Evolutionary conservation across 352 stramenopile genomes (phyloP), one percentile per base, ranked within the genome.

Genomic region (Phytophthora europaea): DNA sequence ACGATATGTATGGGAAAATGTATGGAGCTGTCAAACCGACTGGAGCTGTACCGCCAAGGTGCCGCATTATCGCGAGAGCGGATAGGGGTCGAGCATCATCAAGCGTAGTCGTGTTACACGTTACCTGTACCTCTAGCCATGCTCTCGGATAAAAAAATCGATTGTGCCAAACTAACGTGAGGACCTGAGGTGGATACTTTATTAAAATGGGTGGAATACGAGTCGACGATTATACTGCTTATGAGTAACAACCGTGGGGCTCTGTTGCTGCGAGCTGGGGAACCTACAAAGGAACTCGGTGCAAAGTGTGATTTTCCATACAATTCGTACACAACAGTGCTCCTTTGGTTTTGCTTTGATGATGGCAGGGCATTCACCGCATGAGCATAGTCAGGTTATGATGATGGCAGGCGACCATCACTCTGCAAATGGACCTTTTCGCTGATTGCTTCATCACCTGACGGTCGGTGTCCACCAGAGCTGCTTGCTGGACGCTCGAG

Each of bases 31-130:
- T 22, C 16, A 22, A 22, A 50, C 40, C 18, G 8, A 5, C 40
- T 50, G 4, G 5, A 50, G 40, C 40, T 50, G 40, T 50, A 50
- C 40, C 40, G 40, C 40, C 40, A 54, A 18, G 5, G 47, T 54
- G 22, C 47, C 47, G n/a, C 47, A 28, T 54, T 16, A 54, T 31
- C 47, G 20, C 22, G 13, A 18, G 40, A 33, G 6, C 47, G 47
- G 20, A 28, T 54, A 54, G 47, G 47, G 47, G 8, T 54, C 47
- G 47, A 54, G 47, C 9, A 54, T 54, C 18, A 54, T 31, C 47
- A 28, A 15, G 47, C 47, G 7, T 18, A 6, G 13, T 33, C 28
- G 4, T 31, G 28, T 31, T 8, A 31, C 28, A 31, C 28, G 28
- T 31, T 31, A 6, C 28, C 7, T 31, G 28, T 31, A 7, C 28